These are phyloP conservation scores for Hamigera avellanea DNA, from an alignment of 495 filamentous ascomycete genomes.

Conservation along the genomic window DNA sequence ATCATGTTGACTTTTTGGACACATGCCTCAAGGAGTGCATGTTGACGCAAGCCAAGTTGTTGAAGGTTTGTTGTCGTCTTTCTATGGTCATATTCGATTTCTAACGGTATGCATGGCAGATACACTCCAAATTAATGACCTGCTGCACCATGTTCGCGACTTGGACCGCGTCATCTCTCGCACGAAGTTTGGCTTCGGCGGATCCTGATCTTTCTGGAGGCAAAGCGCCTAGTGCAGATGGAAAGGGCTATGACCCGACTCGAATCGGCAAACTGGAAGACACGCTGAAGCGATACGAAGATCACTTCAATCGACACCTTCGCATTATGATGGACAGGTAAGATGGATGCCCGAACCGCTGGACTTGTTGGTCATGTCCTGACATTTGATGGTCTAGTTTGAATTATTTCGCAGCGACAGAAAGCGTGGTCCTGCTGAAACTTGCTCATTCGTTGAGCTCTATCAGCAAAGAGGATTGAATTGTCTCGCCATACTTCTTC, in stretches of 20 bases:
- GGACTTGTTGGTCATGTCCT: neutral
- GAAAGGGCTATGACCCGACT: slow-evolving; percentile 41
- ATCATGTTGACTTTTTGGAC: slow-evolving; percentile 96
- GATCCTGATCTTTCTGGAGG: slow-evolving; percentile 59
- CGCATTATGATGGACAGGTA: slow-evolving; percentile 81
- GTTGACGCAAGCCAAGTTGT: slow-evolving; percentile 88
- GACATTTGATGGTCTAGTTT: slow-evolving; percentile 25
- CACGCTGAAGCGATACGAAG: slow-evolving; percentile 76
- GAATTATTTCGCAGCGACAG: slow-evolving; percentile 94
- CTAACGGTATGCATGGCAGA: slow-evolving; percentile 36
- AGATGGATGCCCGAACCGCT: neutral
- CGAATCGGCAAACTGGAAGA: slow-evolving; percentile 73
- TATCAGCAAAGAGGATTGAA: slow-evolving; percentile 33
- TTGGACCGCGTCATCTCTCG: slow-evolving; percentile 64
- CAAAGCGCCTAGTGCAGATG: slow-evolving; percentile 20
- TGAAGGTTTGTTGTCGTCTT: slow-evolving; percentile 52
- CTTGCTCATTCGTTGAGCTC: slow-evolving; percentile 43
- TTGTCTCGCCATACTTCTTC: too few species aligned
- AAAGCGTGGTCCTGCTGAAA: slow-evolving; percentile 86
- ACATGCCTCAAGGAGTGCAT: slow-evolving; percentile 98
- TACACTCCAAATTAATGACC: slow-evolving; percentile 88
- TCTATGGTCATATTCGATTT: neutral
- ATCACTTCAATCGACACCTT: slow-evolving; percentile 81
- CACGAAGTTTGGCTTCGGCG: slow-evolving; percentile 62
- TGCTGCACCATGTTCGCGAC: slow-evolving; percentile 87